phyloP scores from a whole-genome alignment of 176 grass and related monocot species.

The Oryza meyeriana region DNA sequence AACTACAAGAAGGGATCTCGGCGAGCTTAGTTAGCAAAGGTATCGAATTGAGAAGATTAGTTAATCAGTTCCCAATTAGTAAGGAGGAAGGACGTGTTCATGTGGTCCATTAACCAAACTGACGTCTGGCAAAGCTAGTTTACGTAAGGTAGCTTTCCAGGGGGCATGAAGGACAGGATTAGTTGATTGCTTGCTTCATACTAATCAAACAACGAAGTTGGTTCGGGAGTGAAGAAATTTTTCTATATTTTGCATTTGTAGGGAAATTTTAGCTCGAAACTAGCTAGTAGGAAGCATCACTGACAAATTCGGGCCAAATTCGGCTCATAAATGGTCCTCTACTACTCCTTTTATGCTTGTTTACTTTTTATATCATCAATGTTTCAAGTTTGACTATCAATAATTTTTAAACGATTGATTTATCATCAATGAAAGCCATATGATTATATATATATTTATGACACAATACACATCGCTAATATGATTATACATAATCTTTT shows the following conservation, averaged over 20 bases:
- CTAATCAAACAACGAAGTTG: neutral
- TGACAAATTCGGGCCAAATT: neutral
- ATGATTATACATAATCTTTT: no score
- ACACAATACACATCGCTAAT: no score
- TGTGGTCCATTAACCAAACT: neutral
- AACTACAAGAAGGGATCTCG: neutral
- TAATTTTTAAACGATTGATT: no score
- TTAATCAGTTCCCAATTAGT: neutral
- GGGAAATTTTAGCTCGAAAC: neutral
- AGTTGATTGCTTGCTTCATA: neutral
- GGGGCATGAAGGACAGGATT: neutral
- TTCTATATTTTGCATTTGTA: no score
- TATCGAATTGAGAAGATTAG: neutral
- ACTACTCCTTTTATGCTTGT: no score
- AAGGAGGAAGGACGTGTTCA: neutral
- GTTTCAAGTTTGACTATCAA: no score
- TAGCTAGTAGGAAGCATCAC: neutral
- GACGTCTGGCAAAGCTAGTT: neutral
- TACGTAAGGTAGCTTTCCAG: neutral
- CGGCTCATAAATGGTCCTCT: no score
- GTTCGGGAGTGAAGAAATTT: no score
- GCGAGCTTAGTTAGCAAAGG: neutral
- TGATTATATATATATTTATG: no score
- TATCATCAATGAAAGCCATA: no score
- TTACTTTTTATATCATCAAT: no score